Evolutionary conservation across 2,329 filamentous ascomycete species (phyloP), one percentile per base, ranked within the genome.

Genomic region (Paracoccidioides lutzii): DNA sequence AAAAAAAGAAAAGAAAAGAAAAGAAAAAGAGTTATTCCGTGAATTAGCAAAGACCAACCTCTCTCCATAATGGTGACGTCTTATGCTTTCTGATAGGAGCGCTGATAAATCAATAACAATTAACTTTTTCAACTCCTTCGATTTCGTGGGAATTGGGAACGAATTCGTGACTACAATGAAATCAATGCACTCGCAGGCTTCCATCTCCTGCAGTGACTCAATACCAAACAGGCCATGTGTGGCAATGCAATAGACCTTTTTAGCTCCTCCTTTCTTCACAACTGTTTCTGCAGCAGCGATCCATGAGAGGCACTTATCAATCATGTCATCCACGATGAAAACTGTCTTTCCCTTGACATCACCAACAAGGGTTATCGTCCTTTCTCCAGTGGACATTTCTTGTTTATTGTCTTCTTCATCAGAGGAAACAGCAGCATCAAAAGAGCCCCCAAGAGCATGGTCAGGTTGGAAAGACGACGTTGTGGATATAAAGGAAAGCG

Each of bases 281-380:
- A 95, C 91, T 0, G 90, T 95, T 76, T 98, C 93, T 10, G 93
- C 93, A 5, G 93, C 93, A 5, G 91, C 91, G 62, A 98, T 94
- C 93, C 93, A 98, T 5, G 89, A 95, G 12, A 87, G 88, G 8
- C 90, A 84, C 75, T 95, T 96, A 74, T 98, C 93, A 66, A 98
- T 96, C 87, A 98, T 97, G 69, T 98, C 93, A 69, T 98, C 93
- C 52, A 98, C 87, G 59, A 98, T 90, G 68, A 98, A 86, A 54
- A 97, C 93, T 0, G 88, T 85, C 57, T 88, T 83, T 67, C 88
- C 83, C 66, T 84, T 86, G 58, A 98, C 93, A 65, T 97, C 88
- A 58, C 93, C 93, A 12, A 98, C 93, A n/a, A 98, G 78, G 0
- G 93, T 98, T 64, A 98, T 94, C 76, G 91, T 95, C 66, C 90